Percentiles rank a stretch among this genome's conserved stretches.
Evolutionary conservation across 768 basidiomycete species (phyloP).

Genomic region (Cyclocybe aegerita): DNA sequence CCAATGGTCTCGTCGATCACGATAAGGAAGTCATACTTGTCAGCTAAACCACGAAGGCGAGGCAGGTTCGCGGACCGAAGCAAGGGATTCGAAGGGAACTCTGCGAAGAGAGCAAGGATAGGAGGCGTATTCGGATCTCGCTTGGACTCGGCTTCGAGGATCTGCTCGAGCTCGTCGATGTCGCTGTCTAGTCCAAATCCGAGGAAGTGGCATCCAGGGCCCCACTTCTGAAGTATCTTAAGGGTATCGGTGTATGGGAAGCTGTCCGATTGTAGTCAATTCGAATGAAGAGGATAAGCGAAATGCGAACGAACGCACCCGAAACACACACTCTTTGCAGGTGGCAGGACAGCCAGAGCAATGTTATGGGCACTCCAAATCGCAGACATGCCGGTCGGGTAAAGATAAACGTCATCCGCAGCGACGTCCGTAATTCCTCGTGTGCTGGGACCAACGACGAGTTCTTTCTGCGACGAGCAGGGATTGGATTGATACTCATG

Average conservation of each 20-base stretch:
- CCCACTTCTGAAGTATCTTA: conserved; percentile 95
- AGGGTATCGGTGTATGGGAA: conserved; percentile 96
- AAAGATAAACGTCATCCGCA: conserved; percentile 89
- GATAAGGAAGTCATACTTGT: conserved; percentile 85
- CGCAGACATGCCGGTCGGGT: conserved; percentile 87
- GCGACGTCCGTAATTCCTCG: conserved; percentile 68
- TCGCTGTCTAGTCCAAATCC: conserved; percentile 78
- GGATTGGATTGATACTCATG: conserved; percentile 32
- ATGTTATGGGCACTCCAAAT: conserved; percentile 91
- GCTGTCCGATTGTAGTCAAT: conserved; percentile 36
- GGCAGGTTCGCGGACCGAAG: conserved; percentile 81
- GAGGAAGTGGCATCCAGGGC: conserved; percentile 88
- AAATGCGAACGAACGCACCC: conserved; percentile 56
- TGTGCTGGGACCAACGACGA: conserved; percentile 58
- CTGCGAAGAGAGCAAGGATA: conserved; percentile 81
- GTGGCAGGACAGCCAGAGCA: conserved; percentile 47
- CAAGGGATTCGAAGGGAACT: conserved; percentile 95
- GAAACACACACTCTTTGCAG: conserved; percentile 88
- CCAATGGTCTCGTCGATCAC: conserved; percentile 95
- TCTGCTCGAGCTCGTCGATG: conserved; percentile 65
- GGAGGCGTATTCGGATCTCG: conserved; percentile 50
- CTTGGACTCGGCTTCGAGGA: conserved; percentile 48
- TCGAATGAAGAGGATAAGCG: not conserved
- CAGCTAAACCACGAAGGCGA: conserved; percentile 74
- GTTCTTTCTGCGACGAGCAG: conserved; percentile 27